These are phyloP conservation scores for Fusarium caatingaense DNA, from an alignment of 2,329 filamentous ascomycete species.

Conservation along the genomic window DNA sequence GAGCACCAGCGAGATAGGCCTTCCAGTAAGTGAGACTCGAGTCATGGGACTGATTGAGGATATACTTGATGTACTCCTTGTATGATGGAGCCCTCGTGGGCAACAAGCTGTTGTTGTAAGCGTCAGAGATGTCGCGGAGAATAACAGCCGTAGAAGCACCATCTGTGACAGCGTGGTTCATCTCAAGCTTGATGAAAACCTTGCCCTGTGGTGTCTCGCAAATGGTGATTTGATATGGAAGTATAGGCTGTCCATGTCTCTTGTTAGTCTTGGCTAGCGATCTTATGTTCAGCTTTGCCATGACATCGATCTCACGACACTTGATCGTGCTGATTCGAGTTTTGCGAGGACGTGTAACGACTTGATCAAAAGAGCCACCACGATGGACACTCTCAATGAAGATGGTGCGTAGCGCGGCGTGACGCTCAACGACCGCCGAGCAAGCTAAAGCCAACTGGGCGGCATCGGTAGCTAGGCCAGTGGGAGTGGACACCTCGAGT, in stretches of 20 bases:
- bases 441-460: constrained; percentile 25
- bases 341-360: constrained; percentile 31
- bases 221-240: constrained; percentile 44
- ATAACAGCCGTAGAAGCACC: constrained; percentile 48
- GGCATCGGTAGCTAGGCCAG: background rate
- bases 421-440: constrained; percentile 41
- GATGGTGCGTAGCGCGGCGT: constrained; percentile 49
- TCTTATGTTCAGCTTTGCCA: constrained; percentile 34
- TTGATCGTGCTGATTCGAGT: constrained; percentile 15
- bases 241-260: constrained; percentile 6
- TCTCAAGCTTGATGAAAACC: constrained; percentile 46
- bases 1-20: constrained; percentile 14
- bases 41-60: constrained; percentile 13
- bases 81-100: constrained; percentile 15
- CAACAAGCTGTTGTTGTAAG: constrained; percentile 38
- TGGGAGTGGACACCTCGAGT: constrained; percentile 11
- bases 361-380: constrained; percentile 46
- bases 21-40: constrained; percentile 37
- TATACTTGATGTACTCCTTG: constrained; percentile 37
- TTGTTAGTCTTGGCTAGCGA: constrained; percentile 35
- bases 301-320: constrained; percentile 42
- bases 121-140: constrained; percentile 46
- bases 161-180: constrained; percentile 53
- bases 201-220: constrained; percentile 34
- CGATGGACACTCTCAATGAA: constrained; percentile 47